These are phyloP conservation scores for Apiotrichum domesticum DNA, from an alignment of 1,284 basidiomycete genomes.

Conservation along the genomic window DNA sequence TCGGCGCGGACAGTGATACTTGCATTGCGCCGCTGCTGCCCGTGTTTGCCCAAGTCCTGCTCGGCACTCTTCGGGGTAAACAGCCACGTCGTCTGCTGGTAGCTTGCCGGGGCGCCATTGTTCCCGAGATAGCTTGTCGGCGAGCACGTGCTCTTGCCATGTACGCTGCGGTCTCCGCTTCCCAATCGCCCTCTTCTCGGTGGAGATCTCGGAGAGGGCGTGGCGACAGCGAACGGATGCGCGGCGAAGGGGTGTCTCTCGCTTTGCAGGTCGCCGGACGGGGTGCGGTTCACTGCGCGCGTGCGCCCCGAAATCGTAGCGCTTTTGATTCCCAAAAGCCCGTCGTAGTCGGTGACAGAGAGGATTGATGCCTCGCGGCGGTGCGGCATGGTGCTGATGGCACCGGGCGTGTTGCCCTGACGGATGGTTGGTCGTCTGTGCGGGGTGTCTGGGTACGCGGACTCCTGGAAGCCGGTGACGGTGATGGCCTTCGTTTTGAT, in stretches of 20 bases:
- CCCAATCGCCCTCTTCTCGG: too few relatives aligned
- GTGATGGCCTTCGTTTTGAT: not conserved
- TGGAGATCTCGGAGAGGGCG: not conserved
- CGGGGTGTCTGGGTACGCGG: too few relatives aligned
- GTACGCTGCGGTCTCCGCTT: not conserved
- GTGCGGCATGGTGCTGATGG: not conserved
- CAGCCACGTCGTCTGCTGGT: conserved; percentile 1
- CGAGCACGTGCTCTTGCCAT: not conserved
- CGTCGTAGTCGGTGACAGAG: not conserved
- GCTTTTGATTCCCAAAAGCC: not conserved
- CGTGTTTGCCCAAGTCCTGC: not conserved
- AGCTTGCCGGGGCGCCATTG: not conserved
- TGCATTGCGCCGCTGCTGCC: not conserved
- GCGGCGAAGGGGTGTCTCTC: not conserved
- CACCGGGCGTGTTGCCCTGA: too few relatives aligned
- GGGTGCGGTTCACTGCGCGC: too few relatives aligned
- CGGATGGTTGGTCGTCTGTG: too few relatives aligned
- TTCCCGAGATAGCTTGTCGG: not conserved
- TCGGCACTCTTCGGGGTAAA: not conserved
- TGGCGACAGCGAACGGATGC: not conserved
- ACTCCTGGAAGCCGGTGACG: too few relatives aligned
- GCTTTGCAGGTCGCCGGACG: too few relatives aligned
- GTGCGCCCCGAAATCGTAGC: too few relatives aligned
- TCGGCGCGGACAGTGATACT: not conserved
- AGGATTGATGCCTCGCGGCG: not conserved